These are phyloP conservation scores for Diplocarpon mali DNA, from an alignment of 2,329 filamentous ascomycete genomes.

Conservation along the genomic window DNA sequence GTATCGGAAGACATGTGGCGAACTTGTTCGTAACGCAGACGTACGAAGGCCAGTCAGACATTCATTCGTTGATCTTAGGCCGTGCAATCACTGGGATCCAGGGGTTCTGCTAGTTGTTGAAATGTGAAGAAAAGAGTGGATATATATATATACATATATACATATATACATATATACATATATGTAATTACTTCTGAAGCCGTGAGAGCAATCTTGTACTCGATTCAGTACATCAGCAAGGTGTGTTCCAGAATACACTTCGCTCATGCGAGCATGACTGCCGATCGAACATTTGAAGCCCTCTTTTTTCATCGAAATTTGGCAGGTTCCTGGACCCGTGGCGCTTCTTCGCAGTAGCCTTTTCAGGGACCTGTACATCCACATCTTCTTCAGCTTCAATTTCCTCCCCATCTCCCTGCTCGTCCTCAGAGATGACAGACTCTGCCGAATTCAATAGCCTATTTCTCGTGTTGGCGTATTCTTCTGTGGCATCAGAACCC, in stretches of 20 bases:
- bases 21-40: conserved; percentile 97
- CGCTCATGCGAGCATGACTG: background rate
- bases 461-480: background rate
- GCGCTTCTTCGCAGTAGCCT: background rate
- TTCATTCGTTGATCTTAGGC: conserved; percentile 42
- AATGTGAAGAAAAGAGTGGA: background rate
- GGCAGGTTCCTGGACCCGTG: background rate
- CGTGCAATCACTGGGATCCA: background rate
- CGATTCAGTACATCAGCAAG: background rate
- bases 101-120: background rate
- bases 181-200: no score
- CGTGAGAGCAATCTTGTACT: background rate
- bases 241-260: background rate
- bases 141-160: no score
- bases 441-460: background rate
- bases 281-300: background rate
- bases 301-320: background rate
- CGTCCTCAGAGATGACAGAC: background rate
- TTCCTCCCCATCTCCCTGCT: background rate
- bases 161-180: no score
- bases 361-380: background rate
- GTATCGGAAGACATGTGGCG: conserved; percentile 86
- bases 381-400: no score
- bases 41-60: conserved; percentile 97
- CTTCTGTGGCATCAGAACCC: background rate